Evolutionary conservation across 805 yeast genomes (phyloP).

Genomic region (Candida piceae): DNA sequence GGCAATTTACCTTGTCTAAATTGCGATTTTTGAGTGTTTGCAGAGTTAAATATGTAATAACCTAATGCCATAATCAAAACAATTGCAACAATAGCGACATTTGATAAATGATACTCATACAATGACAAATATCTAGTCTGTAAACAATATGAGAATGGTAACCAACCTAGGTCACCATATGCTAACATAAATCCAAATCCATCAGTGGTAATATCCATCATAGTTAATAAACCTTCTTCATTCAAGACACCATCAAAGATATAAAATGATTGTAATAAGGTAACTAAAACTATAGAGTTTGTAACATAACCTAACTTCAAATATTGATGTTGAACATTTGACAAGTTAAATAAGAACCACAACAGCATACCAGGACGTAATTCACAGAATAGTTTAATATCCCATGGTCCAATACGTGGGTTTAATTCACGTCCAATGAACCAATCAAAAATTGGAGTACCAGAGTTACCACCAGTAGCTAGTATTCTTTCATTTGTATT

Average conservation of each 20-base stretch:
- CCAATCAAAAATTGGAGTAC: slow-evolving; percentile 79
- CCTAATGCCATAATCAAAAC: slow-evolving; percentile 48
- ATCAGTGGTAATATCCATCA: slow-evolving; percentile 96
- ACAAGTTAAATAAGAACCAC: slow-evolving; percentile 74
- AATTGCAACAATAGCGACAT: slow-evolving; percentile 34
- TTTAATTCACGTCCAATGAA: slow-evolving; percentile 95
- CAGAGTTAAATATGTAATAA: slow-evolving; percentile 72
- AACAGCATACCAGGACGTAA: slow-evolving; percentile 89
- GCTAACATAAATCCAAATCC: slow-evolving; percentile 97
- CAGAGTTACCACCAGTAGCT: slow-evolving; percentile 84
- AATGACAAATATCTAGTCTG: slow-evolving; percentile 80
- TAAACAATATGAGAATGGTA: slow-evolving; percentile 85
- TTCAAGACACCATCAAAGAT: slow-evolving; percentile 88
- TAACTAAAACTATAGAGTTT: slow-evolving; percentile 70
- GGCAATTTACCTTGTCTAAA: slow-evolving; percentile 75
- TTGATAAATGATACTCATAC: slow-evolving; percentile 53
- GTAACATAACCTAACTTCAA: slow-evolving; percentile 50
- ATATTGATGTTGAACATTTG: slow-evolving; percentile 81
- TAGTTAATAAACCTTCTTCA: slow-evolving; percentile 83
- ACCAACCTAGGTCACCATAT: slow-evolving; percentile 89
- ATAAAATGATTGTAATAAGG: slow-evolving; percentile 69
- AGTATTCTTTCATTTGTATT: slow-evolving; percentile 64
- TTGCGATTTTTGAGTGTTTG: slow-evolving; percentile 80
- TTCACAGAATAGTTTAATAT: slow-evolving; percentile 88
- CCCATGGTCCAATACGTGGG: slow-evolving; percentile 82